Evolutionary conservation across 495 filamentous ascomycete genomes (phyloP), one percentile per base, ranked within the genome.

Genomic region (Evansstolkia leycettana): DNA sequence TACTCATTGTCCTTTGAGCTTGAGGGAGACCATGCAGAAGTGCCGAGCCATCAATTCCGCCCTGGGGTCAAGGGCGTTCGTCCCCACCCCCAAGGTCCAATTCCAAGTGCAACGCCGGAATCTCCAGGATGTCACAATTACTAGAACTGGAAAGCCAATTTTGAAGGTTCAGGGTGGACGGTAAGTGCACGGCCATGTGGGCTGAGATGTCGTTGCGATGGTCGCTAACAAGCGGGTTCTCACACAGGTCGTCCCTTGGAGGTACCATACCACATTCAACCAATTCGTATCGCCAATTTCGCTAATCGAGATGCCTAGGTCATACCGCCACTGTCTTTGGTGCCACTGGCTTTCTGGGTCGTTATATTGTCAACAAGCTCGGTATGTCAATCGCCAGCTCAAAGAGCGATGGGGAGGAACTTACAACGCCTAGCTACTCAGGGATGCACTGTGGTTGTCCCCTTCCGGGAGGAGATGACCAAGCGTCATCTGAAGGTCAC

Each of bases 311-410:
- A 41, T 42, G 14, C 45, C 45, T 67, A 85, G 88, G 85, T 35
- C 85, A 96, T 60, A 95, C 87, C 40, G 88, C 82, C 23, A 99
- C 90, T 28, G 87, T 99, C 50, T 99, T 99, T 60, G 90, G 90
- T 60, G 92, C 92, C 42, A 94, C 89, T 28, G 90, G 90, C 43
- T 87, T 92, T 57, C 71, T 99, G 26, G 90, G 90, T 50, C 80
- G 90, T 49, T 99, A 99, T 59, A 92, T 99, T 60, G 90, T 96
- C 50, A 92, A 93, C 62, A 75, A 81, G 50, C 76, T 99, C 51
- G 90, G 90, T 93, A 72, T 44, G 72, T 51, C 17, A 18, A 28
- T 31, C 27, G 28, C 10, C 10, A n/a, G 4, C 24, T 29, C 11
- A 31, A 16, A 19, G 27, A 17, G 18, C 5, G 31, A 12, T 10